A percentile compares a stretch with the other conserved stretches of the same genome.
Evolutionary conservation across 116 monocot species (phyloP).

Genomic region (Papilionanthe hybrid): DNA sequence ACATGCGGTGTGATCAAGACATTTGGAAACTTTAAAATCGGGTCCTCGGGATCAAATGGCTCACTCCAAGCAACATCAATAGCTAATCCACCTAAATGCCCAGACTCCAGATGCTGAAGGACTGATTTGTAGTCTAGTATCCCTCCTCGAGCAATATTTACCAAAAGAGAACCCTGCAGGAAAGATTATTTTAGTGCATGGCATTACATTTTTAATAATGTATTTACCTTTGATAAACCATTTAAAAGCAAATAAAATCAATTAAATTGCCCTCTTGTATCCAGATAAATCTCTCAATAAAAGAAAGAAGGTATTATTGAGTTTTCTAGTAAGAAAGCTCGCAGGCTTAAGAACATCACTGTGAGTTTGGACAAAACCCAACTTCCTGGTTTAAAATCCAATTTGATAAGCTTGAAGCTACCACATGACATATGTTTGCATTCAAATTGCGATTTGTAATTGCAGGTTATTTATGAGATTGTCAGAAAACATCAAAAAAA

Average conservation of each 20-base stretch:
- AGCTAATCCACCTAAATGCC: constrained; percentile 80
- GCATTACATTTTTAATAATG: background rate
- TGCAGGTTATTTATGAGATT: background rate
- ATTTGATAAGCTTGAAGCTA: background rate
- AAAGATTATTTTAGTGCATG: background rate
- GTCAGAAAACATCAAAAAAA: background rate
- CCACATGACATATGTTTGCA: background rate
- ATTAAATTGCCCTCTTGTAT: background rate
- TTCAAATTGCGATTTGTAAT: background rate
- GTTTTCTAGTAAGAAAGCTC: background rate
- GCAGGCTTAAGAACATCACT: background rate
- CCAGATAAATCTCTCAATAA: background rate
- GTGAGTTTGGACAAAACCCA: background rate
- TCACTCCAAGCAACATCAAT: constrained; percentile 94
- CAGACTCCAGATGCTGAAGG: constrained; percentile 50
- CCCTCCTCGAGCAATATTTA: constrained; percentile 84
- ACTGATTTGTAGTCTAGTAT: constrained; percentile 71
- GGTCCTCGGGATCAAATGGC: constrained; percentile 87
- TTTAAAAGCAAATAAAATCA: background rate
- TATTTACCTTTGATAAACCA: background rate
- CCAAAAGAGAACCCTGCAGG: constrained; percentile 62
- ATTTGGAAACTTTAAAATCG: constrained; percentile 77
- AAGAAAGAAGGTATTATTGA: background rate
- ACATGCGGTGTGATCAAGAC: constrained; percentile 89
- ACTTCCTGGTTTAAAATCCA: background rate